Evolutionary conservation across 257 asterid species (phyloP).

Genomic region (Penstemon barbatus): DNA sequence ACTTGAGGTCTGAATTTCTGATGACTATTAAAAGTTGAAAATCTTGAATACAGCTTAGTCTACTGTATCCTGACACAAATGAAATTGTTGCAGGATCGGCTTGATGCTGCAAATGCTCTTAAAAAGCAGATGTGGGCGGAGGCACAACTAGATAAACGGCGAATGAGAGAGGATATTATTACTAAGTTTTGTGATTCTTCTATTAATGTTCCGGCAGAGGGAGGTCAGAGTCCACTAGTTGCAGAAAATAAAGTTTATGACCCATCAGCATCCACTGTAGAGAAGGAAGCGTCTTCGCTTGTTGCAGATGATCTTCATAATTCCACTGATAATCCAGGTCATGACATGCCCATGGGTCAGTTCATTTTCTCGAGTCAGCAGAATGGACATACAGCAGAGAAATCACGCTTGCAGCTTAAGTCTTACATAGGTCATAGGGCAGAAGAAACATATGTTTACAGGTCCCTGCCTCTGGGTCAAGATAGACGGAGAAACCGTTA

Average conservation of each 20-base stretch:
- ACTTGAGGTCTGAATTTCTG: constrained; percentile 51
- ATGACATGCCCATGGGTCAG: constrained; percentile 42
- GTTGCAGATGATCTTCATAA: constrained; percentile 46
- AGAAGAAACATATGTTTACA: constrained; percentile 82
- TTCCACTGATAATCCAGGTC: constrained; percentile 39
- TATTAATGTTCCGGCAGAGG: constrained; percentile 53
- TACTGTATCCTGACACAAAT: constrained; percentile 24
- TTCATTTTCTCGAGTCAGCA: constrained; percentile 58
- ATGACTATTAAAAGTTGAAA: background rate
- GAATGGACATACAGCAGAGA: constrained; percentile 73
- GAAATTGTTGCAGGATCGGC: constrained; percentile 71
- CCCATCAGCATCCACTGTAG: constrained; percentile 41
- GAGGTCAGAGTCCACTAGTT: constrained; percentile 64
- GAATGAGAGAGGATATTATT: constrained; percentile 74
- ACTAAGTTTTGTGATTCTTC: constrained; percentile 63
- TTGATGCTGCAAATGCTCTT: constrained; percentile 86
- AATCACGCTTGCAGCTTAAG: constrained; percentile 88
- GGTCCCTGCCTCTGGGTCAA: constrained; percentile 96
- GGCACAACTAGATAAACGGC: constrained; percentile 88
- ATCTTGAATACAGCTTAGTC: constrained; percentile 13
- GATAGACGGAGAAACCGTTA: constrained; percentile 96
- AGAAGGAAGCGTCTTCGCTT: constrained; percentile 58
- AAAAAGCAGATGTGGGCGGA: constrained; percentile 99
- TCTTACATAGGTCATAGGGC: constrained; percentile 88
- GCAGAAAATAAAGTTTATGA: constrained; percentile 48